Conservation (phyloP, 78 protist genomes). For the Dictyostelium purpureum region DNA sequence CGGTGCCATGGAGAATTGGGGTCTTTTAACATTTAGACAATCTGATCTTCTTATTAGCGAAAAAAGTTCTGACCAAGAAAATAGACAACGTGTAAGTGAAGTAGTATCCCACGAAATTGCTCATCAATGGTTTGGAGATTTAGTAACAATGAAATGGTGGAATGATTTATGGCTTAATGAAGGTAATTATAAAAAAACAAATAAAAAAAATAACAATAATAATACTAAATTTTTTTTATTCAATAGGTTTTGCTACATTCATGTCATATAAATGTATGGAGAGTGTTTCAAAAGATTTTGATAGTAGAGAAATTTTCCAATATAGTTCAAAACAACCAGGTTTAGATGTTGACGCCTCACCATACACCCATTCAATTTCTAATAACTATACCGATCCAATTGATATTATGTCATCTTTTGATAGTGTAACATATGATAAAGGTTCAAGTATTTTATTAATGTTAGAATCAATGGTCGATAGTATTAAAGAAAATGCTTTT, state of each 20-base stretch:
- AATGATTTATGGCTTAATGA: slow-evolving; percentile 93
- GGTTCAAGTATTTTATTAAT: slow-evolving; percentile 88
- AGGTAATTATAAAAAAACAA: too few species aligned
- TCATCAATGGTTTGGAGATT: slow-evolving; percentile 97
- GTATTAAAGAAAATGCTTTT: slow-evolving; percentile 71
- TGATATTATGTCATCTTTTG: slow-evolving; percentile 58
- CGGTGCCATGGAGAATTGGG: slow-evolving; percentile 96
- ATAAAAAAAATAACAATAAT: too few species aligned
- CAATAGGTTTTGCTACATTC: slow-evolving; percentile 92
- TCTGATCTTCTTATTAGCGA: slow-evolving; percentile 72
- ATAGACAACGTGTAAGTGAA: slow-evolving; percentile 52
- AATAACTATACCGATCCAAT: slow-evolving; percentile 33
- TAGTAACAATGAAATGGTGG: slow-evolving; percentile 98
- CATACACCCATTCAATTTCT: slow-evolving; percentile 45
- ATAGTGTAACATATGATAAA: slow-evolving; percentile 85
- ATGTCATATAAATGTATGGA: slow-evolving; percentile 82
- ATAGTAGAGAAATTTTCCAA: slow-evolving; percentile 3
- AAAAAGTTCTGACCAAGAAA: background rate
- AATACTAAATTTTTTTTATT: too few species aligned
- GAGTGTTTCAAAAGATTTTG: background rate
- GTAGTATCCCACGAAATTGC: slow-evolving; percentile 81
- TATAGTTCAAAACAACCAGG: slow-evolving; percentile 25
- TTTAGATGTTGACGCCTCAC: slow-evolving; percentile 8
- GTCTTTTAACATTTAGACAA: slow-evolving; percentile 89
- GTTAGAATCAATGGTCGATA: slow-evolving; percentile 75